These are phyloP conservation scores for Pleodorina starrii DNA, from an alignment of 139 green algal genomes.

Conservation along the genomic window DNA sequence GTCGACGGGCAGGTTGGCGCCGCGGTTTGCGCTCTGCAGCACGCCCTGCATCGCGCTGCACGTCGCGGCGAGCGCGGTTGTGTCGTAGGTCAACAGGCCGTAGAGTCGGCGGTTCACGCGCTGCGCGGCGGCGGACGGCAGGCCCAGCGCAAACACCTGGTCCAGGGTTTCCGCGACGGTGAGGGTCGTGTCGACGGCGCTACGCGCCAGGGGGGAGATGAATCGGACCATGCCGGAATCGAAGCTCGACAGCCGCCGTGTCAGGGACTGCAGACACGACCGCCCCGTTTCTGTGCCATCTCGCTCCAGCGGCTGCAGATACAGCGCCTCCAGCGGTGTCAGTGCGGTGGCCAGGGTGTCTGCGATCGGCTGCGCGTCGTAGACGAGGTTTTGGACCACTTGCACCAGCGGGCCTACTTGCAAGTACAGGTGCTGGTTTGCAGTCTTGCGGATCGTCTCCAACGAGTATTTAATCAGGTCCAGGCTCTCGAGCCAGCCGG, in stretches of 20 bases:
- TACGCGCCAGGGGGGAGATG: neutral
- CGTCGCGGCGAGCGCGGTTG: neutral
- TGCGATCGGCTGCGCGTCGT: neutral
- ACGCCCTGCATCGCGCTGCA: neutral
- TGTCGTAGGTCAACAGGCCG: neutral
- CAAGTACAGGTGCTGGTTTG: neutral
- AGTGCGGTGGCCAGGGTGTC: neutral
- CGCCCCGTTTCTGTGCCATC: neutral
- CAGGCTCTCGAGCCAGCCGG: neutral
- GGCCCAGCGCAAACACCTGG: too few relatives aligned
- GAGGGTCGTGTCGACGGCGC: neutral
- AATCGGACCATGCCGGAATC: constrained; percentile 11
- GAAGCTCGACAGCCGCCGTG: neutral
- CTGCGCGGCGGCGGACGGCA: too few relatives aligned
- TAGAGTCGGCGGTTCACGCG: too few relatives aligned
- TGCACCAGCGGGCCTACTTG: neutral
- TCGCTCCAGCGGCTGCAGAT: neutral
- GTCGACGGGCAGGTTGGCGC: neutral
- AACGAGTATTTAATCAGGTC: too few relatives aligned
- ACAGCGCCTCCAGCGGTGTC: neutral
- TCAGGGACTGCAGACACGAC: neutral
- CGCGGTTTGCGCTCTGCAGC: neutral
- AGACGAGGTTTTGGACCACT: neutral
- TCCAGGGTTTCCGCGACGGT: neutral
- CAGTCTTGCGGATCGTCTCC: neutral